These are phyloP conservation scores for Ophiosphaerella herpotricha DNA, from an alignment of 2,329 filamentous ascomycete genomes.

Conservation along the genomic window DNA sequence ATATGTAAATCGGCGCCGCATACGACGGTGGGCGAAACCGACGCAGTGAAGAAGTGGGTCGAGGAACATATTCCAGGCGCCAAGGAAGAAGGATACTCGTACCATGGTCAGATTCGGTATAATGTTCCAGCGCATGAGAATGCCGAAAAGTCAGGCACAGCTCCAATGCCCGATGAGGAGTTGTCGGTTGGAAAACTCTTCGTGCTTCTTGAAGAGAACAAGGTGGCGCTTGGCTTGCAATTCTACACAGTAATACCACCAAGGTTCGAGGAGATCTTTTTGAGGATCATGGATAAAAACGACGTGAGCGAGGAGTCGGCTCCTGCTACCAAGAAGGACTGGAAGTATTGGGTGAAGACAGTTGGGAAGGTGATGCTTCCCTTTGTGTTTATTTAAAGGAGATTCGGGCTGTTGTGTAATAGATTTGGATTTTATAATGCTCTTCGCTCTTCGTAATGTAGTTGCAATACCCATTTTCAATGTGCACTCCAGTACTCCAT, in stretches of 20 bases:
- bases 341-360: conserved; percentile 13
- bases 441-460: background rate
- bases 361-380: background rate
- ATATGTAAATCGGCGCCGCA: conserved; percentile 74
- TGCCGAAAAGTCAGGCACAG: conserved; percentile 8
- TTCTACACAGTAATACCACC: conserved; percentile 84
- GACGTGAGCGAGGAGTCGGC: conserved; percentile 23
- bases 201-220: conserved; percentile 71
- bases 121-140: conserved; percentile 11
- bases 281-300: conserved; percentile 70
- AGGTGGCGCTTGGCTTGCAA: conserved; percentile 69
- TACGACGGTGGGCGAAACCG: conserved; percentile 69
- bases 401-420: background rate
- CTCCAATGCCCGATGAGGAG: conserved; percentile 11
- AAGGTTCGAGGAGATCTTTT: conserved; percentile 85
- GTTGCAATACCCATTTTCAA: background rate
- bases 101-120: conserved; percentile 25
- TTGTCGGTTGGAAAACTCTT: conserved; percentile 60
- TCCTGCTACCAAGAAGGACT: conserved; percentile 15
- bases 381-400: conserved; percentile 1
- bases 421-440: background rate
- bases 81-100: conserved; percentile 49
- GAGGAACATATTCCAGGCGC: conserved; percentile 62
- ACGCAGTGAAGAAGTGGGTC: conserved; percentile 68
- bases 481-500: background rate